A percentile compares a stretch with the other conserved stretches of the same genome.
Conservation (phyloP, 2,329 filamentous ascomycete species). For the Helotiales sp. region DNA sequence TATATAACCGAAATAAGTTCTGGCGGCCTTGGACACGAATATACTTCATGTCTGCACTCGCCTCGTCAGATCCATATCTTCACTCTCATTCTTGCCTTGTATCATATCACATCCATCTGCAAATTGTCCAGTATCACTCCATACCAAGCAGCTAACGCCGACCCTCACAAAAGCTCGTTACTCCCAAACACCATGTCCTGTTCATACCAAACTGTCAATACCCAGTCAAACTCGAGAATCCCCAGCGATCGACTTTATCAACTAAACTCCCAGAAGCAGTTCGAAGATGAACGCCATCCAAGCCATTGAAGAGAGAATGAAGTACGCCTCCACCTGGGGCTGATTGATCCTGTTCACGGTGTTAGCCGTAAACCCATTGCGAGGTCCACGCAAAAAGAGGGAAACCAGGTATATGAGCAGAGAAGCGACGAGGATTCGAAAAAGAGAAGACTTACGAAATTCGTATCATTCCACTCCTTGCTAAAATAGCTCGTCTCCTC, state of each 20-base stretch:
- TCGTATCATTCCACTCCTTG: constrained; percentile 14
- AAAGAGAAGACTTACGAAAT: constrained; percentile 3
- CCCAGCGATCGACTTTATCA: constrained; percentile 17
- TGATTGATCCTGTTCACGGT: constrained; percentile 1
- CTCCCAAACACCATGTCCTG: too few species aligned
- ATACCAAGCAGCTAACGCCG: too few species aligned
- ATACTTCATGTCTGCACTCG: too few species aligned
- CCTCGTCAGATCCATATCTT: too few species aligned
- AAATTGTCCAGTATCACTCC: too few species aligned
- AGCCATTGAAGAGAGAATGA: constrained; percentile 8
- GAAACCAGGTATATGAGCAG: neutral
- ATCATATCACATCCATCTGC: too few species aligned
- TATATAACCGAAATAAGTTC: too few species aligned
- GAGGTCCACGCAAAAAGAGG: neutral
- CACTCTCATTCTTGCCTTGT: too few species aligned
- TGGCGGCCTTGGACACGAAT: too few species aligned
- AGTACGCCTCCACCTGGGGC: constrained; percentile 10
- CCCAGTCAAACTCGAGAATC: constrained; percentile 17
- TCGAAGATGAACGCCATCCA: constrained; percentile 5
- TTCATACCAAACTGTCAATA: constrained; percentile 1
- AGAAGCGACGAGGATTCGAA: neutral
- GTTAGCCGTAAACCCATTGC: neutral
- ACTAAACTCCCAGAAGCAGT: constrained; percentile 9
- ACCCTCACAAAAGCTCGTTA: too few species aligned
- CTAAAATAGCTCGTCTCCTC: constrained; percentile 2